A percentile compares a stretch with the other conserved stretches of the same genome.
These are phyloP conservation scores for Cerrena zonata DNA, from an alignment of 1,284 basidiomycete species.

Conservation along the genomic window DNA sequence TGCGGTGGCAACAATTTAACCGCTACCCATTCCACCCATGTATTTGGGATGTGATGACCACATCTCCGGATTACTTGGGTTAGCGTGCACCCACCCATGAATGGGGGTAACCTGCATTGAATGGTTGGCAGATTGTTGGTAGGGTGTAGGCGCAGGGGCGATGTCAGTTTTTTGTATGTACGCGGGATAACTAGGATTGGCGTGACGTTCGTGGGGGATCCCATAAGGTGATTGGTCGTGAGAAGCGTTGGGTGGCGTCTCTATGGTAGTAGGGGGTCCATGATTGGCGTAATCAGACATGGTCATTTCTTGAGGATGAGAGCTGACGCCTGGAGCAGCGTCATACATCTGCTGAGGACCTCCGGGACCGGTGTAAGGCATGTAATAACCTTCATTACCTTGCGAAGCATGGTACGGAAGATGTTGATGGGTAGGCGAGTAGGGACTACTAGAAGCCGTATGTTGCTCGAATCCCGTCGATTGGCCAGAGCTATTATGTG, in stretches of 20 bases:
- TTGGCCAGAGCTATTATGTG: not conserved
- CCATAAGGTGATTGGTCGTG: constrained; percentile 7
- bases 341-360: constrained; percentile 5
- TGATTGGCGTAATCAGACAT: constrained; percentile 4
- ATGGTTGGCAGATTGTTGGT: constrained; percentile 1
- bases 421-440: not conserved
- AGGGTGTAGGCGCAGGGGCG: not conserved
- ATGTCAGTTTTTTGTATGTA: not conserved
- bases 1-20: too few relatives aligned
- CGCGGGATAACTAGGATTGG: not conserved
- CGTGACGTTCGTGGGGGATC: constrained; percentile 8
- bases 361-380: constrained; percentile 4
- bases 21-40: too few relatives aligned
- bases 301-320: constrained; percentile 1
- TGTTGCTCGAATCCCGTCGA: not conserved
- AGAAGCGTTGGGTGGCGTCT: constrained; percentile 13
- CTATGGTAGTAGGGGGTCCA: not conserved
- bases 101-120: not conserved
- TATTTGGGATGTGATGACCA: too few relatives aligned
- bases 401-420: not conserved
- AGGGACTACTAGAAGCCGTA: not conserved
- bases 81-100: not conserved
- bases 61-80: not conserved
- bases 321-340: not conserved
- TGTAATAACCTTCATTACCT: constrained; percentile 8